Conservation (phyloP, 257 asterid genomes). For the Gentiana straminea region DNA sequence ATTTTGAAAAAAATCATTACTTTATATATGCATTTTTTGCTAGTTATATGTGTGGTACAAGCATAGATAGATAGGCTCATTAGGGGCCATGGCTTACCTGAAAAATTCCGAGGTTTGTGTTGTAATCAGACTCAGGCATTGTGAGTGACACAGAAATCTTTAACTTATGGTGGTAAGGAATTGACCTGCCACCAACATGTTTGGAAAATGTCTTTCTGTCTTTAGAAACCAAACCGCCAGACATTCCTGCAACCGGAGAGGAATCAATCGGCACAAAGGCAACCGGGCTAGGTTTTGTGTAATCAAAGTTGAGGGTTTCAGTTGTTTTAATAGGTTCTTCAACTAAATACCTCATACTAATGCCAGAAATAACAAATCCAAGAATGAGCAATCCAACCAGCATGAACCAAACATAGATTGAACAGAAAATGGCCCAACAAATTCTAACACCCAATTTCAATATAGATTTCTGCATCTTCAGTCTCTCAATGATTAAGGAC, state of each 20-base stretch:
- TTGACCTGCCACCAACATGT: conserved; percentile 9
- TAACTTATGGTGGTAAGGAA: conserved; percentile 34
- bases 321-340: conserved; percentile 38
- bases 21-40: too few relatives aligned
- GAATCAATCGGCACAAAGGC: conserved; percentile 36
- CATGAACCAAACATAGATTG: conserved; percentile 31
- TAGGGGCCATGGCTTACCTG: conserved; percentile 29
- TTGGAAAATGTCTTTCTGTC: conserved; percentile 3
- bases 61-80: not conserved
- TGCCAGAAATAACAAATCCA: conserved; percentile 30
- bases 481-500: conserved; percentile 17
- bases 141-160: conserved; percentile 37
- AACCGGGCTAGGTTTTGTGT: conserved; percentile 44
- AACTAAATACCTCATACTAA: conserved; percentile 26
- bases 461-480: conserved; percentile 20
- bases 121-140: conserved; percentile 58
- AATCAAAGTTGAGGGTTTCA: conserved; percentile 42
- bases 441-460: conserved; percentile 25
- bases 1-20: not conserved
- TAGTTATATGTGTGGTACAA: too few relatives aligned
- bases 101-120: conserved; percentile 49
- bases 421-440: conserved; percentile 30
- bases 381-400: conserved; percentile 28
- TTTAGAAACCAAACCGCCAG: conserved; percentile 7
- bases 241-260: conserved; percentile 8